These are phyloP conservation scores for Aquilaria yunnanensis DNA, from an alignment of 345 rosid species.

Conservation along the genomic window DNA sequence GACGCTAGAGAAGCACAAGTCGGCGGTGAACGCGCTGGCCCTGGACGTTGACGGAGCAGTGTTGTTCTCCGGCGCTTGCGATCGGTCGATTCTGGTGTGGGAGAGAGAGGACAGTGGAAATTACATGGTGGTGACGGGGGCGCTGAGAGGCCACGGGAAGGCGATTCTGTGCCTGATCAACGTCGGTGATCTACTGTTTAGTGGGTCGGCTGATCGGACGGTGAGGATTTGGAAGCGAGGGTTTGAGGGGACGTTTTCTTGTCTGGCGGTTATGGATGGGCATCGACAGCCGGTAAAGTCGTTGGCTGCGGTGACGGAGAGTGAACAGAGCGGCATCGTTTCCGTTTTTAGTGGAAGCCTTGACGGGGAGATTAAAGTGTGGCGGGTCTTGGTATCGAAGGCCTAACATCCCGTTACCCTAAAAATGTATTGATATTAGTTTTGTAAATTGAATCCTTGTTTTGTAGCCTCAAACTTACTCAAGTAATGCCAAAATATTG, in stretches of 20 bases:
- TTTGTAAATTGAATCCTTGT: too few species aligned
- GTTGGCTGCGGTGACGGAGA: constrained; percentile 43
- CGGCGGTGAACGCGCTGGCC: constrained; percentile 84
- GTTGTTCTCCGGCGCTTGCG: constrained; percentile 88
- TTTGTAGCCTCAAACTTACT: too few species aligned
- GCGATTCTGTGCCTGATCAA: constrained; percentile 63
- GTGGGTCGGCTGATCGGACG: constrained; percentile 91
- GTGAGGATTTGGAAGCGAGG: constrained; percentile 80
- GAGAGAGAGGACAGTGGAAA: constrained; percentile 72
- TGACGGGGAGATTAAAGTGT: constrained; percentile 67
- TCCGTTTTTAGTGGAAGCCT: constrained; percentile 65
- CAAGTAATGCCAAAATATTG: too few species aligned
- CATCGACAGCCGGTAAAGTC: constrained; percentile 77
- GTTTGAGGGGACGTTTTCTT: constrained; percentile 39
- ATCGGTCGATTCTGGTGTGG: constrained; percentile 94
- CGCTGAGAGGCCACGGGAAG: constrained; percentile 74
- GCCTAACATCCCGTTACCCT: constrained; percentile 15
- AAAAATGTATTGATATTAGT: too few species aligned
- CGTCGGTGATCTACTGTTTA: constrained; percentile 52
- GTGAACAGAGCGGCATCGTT: constrained; percentile 35
- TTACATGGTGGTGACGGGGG: constrained; percentile 73
- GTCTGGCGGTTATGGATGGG: constrained; percentile 67
- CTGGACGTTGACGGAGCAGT: constrained; percentile 67
- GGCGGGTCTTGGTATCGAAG: constrained; percentile 48
- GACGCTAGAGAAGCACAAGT: constrained; percentile 75